phyloP scores from a whole-genome alignment of 2,329 filamentous ascomycete genomes.

The Aspergillus candidus region DNA sequence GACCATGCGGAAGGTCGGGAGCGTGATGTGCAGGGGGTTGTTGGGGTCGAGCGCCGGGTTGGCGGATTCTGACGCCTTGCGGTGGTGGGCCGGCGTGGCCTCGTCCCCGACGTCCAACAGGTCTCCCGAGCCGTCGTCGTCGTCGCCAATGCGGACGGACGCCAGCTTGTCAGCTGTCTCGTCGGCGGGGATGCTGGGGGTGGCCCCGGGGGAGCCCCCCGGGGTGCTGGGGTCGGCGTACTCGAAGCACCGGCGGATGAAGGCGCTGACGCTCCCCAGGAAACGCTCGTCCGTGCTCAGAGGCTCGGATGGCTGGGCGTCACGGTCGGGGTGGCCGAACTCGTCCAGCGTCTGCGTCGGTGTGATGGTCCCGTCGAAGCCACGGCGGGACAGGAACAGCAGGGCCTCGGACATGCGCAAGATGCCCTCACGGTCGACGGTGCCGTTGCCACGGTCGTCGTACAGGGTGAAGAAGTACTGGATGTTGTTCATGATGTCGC shows the following conservation, averaged over 20 bases:
- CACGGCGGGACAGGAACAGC: conserved; percentile 83
- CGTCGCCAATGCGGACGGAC: conserved; percentile 71
- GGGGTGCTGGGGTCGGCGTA: conserved; percentile 91
- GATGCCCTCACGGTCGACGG: conserved; percentile 91
- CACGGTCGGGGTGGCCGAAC: conserved; percentile 38
- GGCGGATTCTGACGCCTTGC: conserved; percentile 66
- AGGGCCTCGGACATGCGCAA: conserved; percentile 89
- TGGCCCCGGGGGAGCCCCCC: conserved; percentile 47
- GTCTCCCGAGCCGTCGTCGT: conserved; percentile 47
- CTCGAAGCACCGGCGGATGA: conserved; percentile 94
- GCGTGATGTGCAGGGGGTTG: conserved; percentile 88
- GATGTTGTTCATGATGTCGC: conserved; percentile 96
- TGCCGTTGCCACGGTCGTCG: conserved; percentile 85
- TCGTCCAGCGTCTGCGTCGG: conserved; percentile 57
- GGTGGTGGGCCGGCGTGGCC: conserved; percentile 39
- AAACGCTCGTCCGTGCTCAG: conserved; percentile 77
- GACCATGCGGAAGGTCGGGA: conserved; percentile 98
- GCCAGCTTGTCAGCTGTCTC: conserved; percentile 39
- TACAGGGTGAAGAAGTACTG: conserved; percentile 98
- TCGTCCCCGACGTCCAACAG: conserved; percentile 37
- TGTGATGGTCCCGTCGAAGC: conserved; percentile 68
- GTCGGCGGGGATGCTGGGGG: conserved; percentile 1
- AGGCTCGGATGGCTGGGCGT: conserved; percentile 12
- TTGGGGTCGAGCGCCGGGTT: conserved; percentile 89
- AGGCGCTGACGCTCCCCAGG: conserved; percentile 85